Percentiles rank a stretch among this genome's conserved stretches.
Conservation (phyloP, 2,329 filamentous ascomycete genomes). For the Alternaria longipes region DNA sequence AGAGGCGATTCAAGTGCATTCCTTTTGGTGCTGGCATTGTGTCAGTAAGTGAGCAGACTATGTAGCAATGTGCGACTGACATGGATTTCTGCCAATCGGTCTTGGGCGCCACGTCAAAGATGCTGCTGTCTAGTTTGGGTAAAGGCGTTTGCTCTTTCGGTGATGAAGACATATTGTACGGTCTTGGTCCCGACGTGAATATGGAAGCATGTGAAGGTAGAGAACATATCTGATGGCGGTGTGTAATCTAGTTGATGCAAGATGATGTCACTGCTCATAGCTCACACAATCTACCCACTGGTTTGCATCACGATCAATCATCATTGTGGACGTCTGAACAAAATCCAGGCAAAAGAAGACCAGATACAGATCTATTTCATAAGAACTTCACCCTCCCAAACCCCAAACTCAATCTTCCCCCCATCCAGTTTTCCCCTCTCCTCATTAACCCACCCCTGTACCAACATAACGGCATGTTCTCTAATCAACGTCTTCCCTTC, state of each 20-base stretch:
- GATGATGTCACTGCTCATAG: background rate
- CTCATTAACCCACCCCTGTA: slow-evolving; percentile 9
- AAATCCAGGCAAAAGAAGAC: background rate
- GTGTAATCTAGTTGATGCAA: background rate
- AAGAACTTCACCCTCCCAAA: slow-evolving; percentile 13
- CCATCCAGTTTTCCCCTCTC: background rate
- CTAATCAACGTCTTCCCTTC: slow-evolving; percentile 5
- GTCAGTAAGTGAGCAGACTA: background rate
- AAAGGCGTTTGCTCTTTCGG: background rate
- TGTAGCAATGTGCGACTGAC: background rate
- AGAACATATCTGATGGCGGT: background rate
- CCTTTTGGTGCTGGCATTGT: background rate
- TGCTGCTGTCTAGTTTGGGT: background rate
- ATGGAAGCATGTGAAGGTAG: background rate
- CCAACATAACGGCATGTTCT: slow-evolving; percentile 8
- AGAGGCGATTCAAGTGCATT: slow-evolving; percentile 1
- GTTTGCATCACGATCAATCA: background rate
- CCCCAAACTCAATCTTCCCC: background rate
- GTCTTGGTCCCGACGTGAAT: background rate
- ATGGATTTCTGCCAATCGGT: background rate
- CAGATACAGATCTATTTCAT: background rate
- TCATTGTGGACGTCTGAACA: background rate
- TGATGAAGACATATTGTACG: background rate
- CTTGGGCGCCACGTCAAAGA: background rate
- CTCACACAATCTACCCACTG: background rate